Evolutionary conservation across 148 eudicot species (phyloP).

Genomic region (Spergularia marina): DNA sequence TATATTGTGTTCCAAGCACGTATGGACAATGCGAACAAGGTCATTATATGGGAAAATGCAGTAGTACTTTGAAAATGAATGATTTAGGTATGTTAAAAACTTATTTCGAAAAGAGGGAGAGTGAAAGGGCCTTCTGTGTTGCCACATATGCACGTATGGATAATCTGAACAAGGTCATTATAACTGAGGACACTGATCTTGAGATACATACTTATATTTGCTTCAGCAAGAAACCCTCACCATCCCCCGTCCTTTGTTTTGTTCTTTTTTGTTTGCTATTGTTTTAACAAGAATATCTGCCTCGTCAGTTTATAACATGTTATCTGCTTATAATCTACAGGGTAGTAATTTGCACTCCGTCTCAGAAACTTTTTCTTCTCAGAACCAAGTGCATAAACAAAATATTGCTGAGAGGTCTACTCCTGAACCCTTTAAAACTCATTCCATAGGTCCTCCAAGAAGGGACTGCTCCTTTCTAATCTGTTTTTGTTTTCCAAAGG

Average conservation of each 20-base stretch:
- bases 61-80: neutral
- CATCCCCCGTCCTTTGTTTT: no score
- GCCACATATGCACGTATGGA: neutral
- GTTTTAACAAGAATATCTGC: neutral
- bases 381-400: slow-evolving; percentile 11
- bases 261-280: neutral
- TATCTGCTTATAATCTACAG: slow-evolving; percentile 23
- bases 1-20: neutral
- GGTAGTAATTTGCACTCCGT: slow-evolving; percentile 19
- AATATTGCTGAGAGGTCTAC: slow-evolving; percentile 18
- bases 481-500: neutral
- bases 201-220: neutral
- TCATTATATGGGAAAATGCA: neutral
- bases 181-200: no score
- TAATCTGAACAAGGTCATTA: no score
- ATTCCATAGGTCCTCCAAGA: neutral
- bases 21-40: no score
- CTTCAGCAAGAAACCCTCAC: neutral
- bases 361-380: slow-evolving; percentile 15
- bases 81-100: neutral
- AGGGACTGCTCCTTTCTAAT: neutral
- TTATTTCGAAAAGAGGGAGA: neutral
- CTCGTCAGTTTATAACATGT: neutral
- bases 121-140: neutral
- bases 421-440: slow-evolving; percentile 6